Conservation (phyloP, 345 rosid genomes). For the Balakata baccata region DNA sequence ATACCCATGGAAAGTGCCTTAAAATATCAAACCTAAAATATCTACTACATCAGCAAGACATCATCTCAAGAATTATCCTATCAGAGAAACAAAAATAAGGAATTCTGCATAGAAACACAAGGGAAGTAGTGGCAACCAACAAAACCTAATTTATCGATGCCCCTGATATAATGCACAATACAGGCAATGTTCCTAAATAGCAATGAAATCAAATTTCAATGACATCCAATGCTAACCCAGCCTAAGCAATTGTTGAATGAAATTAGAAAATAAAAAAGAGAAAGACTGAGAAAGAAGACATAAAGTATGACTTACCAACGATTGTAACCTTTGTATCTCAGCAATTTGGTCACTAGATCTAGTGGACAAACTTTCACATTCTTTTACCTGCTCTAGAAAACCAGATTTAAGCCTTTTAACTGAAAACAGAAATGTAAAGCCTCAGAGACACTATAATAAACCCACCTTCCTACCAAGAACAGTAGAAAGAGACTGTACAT, state of each 20-base stretch:
- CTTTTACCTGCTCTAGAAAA: slow-evolving; percentile 56
- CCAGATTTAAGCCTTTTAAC: slow-evolving; percentile 13
- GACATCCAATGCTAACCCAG: not conserved
- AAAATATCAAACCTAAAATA: not conserved
- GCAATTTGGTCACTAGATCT: slow-evolving; percentile 57
- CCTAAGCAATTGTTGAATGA: not conserved
- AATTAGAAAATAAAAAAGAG: not conserved
- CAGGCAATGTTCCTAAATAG: not conserved
- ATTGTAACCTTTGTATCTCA: slow-evolving; percentile 59
- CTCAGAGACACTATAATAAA: not conserved
- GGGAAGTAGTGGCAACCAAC: not conserved
- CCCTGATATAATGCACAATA: not conserved
- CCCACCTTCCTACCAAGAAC: slow-evolving; percentile 75
- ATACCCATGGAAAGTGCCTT: not conserved
- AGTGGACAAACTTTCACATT: slow-evolving; percentile 52
- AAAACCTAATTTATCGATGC: not conserved
- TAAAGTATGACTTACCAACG: slow-evolving; percentile 53
- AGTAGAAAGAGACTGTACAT: slow-evolving; percentile 65
- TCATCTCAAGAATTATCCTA: not conserved
- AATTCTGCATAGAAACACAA: not conserved
- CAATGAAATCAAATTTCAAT: not conserved
- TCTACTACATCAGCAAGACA: not conserved
- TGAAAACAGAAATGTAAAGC: slow-evolving; percentile 11
- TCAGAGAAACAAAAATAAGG: not conserved
- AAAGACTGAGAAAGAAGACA: not conserved